A percentile compares a stretch with the other conserved stretches of the same genome.
These are phyloP conservation scores for Polytolypa hystricis DNA, from an alignment of 2,329 filamentous ascomycete genomes.

Conservation along the genomic window DNA sequence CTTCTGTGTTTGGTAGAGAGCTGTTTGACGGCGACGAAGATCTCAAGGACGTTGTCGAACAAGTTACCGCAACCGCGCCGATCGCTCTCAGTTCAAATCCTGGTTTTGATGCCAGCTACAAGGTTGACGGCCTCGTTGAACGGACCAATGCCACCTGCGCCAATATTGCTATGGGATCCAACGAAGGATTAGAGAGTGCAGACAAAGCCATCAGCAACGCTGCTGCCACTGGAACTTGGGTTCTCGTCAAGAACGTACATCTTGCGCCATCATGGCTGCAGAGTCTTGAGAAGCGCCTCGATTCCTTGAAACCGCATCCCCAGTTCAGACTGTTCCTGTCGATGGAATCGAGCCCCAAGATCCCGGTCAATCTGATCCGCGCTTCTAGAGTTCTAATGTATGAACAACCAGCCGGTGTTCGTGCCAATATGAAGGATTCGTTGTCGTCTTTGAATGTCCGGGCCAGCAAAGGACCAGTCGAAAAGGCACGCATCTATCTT, in stretches of 20 bases:
- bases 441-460: conserved; percentile 70
- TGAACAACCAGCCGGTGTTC: conserved; percentile 91
- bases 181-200: conserved; percentile 80
- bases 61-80: conserved; percentile 73
- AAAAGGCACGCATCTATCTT: conserved; percentile 80
- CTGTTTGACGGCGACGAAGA: conserved; percentile 79
- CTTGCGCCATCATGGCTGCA: conserved; percentile 92
- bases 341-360: conserved; percentile 95
- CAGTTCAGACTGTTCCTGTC: conserved; percentile 94
- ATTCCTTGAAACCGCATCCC: conserved; percentile 82
- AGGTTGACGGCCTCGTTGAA: conserved; percentile 90
- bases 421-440: conserved; percentile 98
- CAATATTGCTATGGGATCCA: conserved; percentile 98
- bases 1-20: conserved; percentile 69
- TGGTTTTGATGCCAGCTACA: conserved; percentile 97
- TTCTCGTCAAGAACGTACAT: conserved; percentile 97
- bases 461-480: conserved; percentile 71
- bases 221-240: conserved; percentile 86
- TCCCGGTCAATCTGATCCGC: conserved; percentile 87
- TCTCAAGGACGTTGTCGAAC: conserved; percentile 69
- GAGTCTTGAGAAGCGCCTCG: conserved; percentile 91
- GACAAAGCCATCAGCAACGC: conserved; percentile 93
- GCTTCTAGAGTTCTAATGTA: conserved; percentile 94
- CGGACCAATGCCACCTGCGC: conserved; percentile 71
- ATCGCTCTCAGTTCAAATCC: conserved; percentile 89